Conservation (phyloP, 2,329 filamentous ascomycete genomes). For the Microsporum canis region DNA sequence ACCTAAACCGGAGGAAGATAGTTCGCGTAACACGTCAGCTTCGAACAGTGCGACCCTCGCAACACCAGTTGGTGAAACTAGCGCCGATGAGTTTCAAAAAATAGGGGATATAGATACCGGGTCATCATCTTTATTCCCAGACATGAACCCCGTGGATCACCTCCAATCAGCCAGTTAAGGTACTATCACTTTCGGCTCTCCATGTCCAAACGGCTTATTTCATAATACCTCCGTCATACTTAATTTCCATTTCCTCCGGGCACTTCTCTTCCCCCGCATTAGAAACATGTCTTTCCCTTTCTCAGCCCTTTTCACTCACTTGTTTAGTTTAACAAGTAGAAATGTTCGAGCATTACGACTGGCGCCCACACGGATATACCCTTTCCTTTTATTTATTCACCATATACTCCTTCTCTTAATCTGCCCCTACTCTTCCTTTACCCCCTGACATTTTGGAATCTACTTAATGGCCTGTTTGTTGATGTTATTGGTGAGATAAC, state of each 20-base stretch:
- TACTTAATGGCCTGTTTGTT: background rate
- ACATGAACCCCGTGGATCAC: conserved; percentile 6
- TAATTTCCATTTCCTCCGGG: background rate
- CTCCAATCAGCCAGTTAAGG: background rate
- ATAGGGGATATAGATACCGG: conserved; percentile 22
- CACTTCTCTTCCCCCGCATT: background rate
- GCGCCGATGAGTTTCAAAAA: conserved; percentile 2
- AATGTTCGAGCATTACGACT: conserved; percentile 1
- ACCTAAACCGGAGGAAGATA: background rate
- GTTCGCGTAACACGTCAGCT: background rate
- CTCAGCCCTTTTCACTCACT: background rate
- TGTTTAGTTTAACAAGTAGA: conserved; percentile 3
- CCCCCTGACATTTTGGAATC: background rate
- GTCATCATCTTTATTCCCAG: conserved; percentile 20
- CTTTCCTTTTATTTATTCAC: background rate
- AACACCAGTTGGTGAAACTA: background rate
- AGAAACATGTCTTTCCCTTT: background rate
- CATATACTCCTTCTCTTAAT: conserved; percentile 1
- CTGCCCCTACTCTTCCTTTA: background rate
- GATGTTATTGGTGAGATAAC: background rate
- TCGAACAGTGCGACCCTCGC: conserved; percentile 1
- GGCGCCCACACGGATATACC: background rate
- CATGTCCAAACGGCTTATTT: background rate
- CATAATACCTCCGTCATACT: background rate
- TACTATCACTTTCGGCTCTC: background rate